These are phyloP conservation scores for Hymenoscyphus infarciens DNA, from an alignment of 2,329 filamentous ascomycete species.

Conservation along the genomic window DNA sequence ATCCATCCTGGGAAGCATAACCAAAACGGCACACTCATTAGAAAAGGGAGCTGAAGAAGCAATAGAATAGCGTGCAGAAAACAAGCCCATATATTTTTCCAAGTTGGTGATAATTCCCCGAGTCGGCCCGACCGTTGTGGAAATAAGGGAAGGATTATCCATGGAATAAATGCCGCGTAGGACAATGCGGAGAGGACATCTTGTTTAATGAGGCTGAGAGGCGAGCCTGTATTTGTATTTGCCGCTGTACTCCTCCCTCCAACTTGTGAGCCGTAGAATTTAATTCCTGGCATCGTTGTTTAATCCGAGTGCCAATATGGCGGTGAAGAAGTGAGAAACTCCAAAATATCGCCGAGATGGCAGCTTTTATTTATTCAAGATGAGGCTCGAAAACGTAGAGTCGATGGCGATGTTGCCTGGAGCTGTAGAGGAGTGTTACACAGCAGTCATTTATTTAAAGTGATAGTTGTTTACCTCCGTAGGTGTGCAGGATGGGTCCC, in stretches of 20 bases:
- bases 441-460: background rate
- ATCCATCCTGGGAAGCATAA: slow-evolving; percentile 49
- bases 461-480: background rate
- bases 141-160: slow-evolving; percentile 55
- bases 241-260: slow-evolving; percentile 55
- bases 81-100: slow-evolving; percentile 54
- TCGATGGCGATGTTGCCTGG: background rate
- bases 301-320: background rate
- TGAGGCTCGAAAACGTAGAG: background rate
- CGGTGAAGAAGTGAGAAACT: background rate
- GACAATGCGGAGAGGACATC: slow-evolving; percentile 40
- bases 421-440: background rate
- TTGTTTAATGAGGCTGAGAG: slow-evolving; percentile 37
- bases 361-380: background rate
- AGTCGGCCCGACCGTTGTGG: slow-evolving; percentile 51
- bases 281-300: slow-evolving; percentile 38
- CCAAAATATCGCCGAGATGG: background rate
- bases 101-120: slow-evolving; percentile 61
- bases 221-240: slow-evolving; percentile 54
- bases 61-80: slow-evolving; percentile 55
- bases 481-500: background rate
- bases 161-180: slow-evolving; percentile 45
- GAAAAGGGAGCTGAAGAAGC: slow-evolving; percentile 56
- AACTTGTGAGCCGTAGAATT: slow-evolving; percentile 57
- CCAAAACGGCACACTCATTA: slow-evolving; percentile 54